Percentiles rank a stretch among this genome's conserved stretches.
phyloP scores from a whole-genome alignment of 371 early-diverging fungal species.

The Rhizopus arrhizus region DNA sequence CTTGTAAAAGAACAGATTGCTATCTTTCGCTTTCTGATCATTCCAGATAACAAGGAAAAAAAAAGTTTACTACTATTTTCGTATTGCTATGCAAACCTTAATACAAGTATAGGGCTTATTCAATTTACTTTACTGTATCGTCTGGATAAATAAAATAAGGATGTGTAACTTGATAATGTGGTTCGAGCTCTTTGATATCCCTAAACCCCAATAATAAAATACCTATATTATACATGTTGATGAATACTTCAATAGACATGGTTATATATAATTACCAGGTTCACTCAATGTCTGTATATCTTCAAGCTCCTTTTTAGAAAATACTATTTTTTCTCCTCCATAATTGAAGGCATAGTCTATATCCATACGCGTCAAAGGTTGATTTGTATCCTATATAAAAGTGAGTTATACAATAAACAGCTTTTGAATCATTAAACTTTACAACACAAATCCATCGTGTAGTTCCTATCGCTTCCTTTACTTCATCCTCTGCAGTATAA shows the following conservation, averaged over 20 bases:
- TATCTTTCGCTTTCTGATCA: constrained; percentile 11
- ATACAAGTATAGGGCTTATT: background rate
- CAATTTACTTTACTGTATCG: constrained; percentile 52
- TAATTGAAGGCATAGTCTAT: constrained; percentile 58
- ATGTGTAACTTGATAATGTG: constrained; percentile 63
- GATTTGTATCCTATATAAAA: constrained; percentile 46
- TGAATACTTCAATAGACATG: background rate
- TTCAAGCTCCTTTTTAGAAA: constrained; percentile 60
- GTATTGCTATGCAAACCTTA: constrained; percentile 9
- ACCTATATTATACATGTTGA: constrained; percentile 37
- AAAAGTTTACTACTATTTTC: constrained; percentile 12
- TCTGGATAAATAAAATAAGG: constrained; percentile 77
- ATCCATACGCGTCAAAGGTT: constrained; percentile 55
- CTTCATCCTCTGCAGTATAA: constrained; percentile 50
- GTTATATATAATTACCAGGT: too few species aligned
- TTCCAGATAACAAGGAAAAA: constrained; percentile 1
- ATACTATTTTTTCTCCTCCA: constrained; percentile 63
- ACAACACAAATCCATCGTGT: constrained; percentile 62
- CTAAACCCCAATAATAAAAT: constrained; percentile 72
- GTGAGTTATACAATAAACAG: constrained; percentile 10
- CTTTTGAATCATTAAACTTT: constrained; percentile 2
- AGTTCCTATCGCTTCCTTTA: constrained; percentile 54
- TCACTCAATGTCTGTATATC: constrained; percentile 23
- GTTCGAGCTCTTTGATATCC: constrained; percentile 32
- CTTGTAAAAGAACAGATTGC: constrained; percentile 22